Evolutionary conservation across 306 rosid species (phyloP), one percentile per base, ranked within the genome.

Genomic region (Glycine tomentella): DNA sequence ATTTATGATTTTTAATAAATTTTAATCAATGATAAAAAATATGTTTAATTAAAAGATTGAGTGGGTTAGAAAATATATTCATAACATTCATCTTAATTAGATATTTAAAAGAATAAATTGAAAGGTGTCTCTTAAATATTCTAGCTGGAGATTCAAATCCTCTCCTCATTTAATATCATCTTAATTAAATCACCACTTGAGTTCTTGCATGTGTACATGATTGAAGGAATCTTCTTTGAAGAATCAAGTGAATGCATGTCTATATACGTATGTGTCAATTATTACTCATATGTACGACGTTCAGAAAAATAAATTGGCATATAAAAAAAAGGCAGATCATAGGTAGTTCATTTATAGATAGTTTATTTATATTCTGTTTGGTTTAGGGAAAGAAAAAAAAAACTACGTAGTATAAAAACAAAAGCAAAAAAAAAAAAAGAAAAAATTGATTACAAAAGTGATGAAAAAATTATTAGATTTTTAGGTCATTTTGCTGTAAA

Each of bases 141-240:
- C 55, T 50, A 12, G 3, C 4, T 50, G 4, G 15, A 50, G 15
- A 46, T 49, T 49, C 53, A 49, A 49, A 49, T 11, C 31, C 12
- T 17, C 5, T 17, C 1, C 3, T 57, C 25, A 55, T 49, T 55
- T 16, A 57, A 16, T 57, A 17, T 57, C 31, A 57, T 15, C 34
- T 57, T 59, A 59, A 59, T 25, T 59, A 25, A 61, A 25, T 61
- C 44, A 69, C 16, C 38, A 45, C 9, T 69, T 69, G 14, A 17
- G 46, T 69, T 45, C 15, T 2, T 45, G 53, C 56, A 69, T 69
- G 74, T 69, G 74, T 46, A 46, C 40, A 17, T 17, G 50, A 69
- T 69, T 69, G 56, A 69, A 69, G 56, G 56, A 38, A 69, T 69
- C 74, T 69, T 67, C 4, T 42, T 8, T 10, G 40, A 69, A 45